These are phyloP conservation scores for Yamadazyma conglobata DNA, from an alignment of 1,139 yeast genomes.

Conservation along the genomic window DNA sequence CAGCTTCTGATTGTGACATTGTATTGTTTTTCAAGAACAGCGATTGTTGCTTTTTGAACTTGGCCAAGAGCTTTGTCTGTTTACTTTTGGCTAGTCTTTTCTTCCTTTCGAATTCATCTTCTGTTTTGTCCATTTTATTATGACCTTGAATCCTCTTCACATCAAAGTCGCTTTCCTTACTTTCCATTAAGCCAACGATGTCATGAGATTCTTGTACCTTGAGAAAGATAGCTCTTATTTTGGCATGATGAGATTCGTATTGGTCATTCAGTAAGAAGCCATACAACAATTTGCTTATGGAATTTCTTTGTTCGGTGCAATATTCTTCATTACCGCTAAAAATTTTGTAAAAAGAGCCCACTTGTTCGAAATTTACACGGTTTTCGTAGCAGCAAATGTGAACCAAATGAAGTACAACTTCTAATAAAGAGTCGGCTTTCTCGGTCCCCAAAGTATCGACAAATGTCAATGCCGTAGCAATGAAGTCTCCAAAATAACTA, in stretches of 20 bases:
- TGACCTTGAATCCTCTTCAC: slow-evolving; percentile 19
- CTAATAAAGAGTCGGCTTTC: slow-evolving; percentile 54
- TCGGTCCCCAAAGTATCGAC: slow-evolving; percentile 34
- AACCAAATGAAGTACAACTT: slow-evolving; percentile 61
- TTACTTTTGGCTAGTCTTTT: slow-evolving; percentile 70
- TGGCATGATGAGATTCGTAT: slow-evolving; percentile 44
- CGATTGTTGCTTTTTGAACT: slow-evolving; percentile 73
- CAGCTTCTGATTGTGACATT: slow-evolving; percentile 24
- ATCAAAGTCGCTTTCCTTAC: slow-evolving; percentile 22
- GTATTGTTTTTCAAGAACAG: slow-evolving; percentile 57
- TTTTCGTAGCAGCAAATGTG: slow-evolving; percentile 49
- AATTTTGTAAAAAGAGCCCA: slow-evolving; percentile 35
- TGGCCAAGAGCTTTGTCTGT: slow-evolving; percentile 70
- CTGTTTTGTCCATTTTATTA: slow-evolving; percentile 16
- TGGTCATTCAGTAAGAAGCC: slow-evolving; percentile 36
- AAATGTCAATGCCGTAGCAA: slow-evolving; percentile 47
- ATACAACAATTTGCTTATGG: slow-evolving; percentile 47
- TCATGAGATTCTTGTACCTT: slow-evolving; percentile 29
- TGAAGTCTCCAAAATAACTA: slow-evolving; percentile 47
- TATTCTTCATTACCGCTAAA: slow-evolving; percentile 16
- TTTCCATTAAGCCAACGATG: slow-evolving; percentile 19
- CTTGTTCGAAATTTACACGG: slow-evolving; percentile 23
- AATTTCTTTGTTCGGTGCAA: slow-evolving; percentile 11
- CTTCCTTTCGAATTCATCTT: slow-evolving; percentile 54
- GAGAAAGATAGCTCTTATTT: slow-evolving; percentile 52